These are phyloP conservation scores for Scedosporium boydii DNA, from an alignment of 2,329 filamentous ascomycete genomes.

Conservation along the genomic window DNA sequence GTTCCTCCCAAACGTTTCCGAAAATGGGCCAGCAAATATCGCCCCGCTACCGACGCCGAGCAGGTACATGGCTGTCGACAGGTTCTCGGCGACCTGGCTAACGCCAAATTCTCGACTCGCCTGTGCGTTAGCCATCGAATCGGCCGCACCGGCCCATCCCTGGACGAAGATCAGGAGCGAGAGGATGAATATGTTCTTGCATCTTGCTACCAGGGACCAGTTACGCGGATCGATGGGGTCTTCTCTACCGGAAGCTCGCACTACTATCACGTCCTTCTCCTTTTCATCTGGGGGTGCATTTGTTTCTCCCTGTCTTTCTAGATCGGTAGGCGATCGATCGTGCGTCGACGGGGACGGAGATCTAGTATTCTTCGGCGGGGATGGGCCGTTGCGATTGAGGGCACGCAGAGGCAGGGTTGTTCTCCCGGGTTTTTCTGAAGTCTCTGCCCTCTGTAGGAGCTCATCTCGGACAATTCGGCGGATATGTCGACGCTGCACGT, in stretches of 20 bases:
- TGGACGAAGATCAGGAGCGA: constrained; percentile 34
- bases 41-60: constrained; percentile 38
- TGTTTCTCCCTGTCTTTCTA: neutral
- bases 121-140: constrained; percentile 31
- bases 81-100: constrained; percentile 29
- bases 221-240: constrained; percentile 32
- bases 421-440: neutral
- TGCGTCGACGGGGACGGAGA: no score
- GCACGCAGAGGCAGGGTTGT: no score
- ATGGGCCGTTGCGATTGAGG: no score
- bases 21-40: constrained; percentile 36
- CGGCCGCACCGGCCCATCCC: constrained; percentile 36
- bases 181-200: constrained; percentile 23
- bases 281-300: neutral
- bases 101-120: constrained; percentile 31
- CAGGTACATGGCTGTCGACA: constrained; percentile 35
- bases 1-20: constrained; percentile 37
- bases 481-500: neutral
- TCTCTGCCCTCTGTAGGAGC: constrained; percentile 12
- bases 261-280: neutral
- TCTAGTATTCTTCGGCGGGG: no score
- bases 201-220: constrained; percentile 23
- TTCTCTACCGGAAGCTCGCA: constrained; percentile 16
- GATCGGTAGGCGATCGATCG: neutral
- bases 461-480: neutral